phyloP scores from a whole-genome alignment of 352 stramenopile genomes.

The Stephanocyclus meneghinianus region DNA sequence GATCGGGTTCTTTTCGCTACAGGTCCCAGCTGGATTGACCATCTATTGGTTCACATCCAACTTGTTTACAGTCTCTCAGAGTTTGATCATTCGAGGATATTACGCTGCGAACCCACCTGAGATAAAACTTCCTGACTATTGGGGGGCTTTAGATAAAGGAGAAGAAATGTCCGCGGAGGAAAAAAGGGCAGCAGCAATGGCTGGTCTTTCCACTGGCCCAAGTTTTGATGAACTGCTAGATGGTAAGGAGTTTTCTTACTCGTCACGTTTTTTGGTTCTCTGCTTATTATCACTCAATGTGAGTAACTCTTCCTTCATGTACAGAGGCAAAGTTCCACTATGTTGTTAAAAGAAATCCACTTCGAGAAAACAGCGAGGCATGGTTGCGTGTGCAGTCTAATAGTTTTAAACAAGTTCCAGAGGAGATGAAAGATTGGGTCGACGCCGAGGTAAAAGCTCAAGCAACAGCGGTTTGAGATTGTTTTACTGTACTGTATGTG shows the following conservation, averaged over 20 bases:
- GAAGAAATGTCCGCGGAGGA: constrained; percentile 72
- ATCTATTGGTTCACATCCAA: constrained; percentile 84
- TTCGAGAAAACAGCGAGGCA: constrained; percentile 54
- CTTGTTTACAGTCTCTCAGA: constrained; percentile 75
- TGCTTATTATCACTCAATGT: not conserved
- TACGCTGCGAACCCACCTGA: constrained; percentile 76
- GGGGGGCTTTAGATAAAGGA: constrained; percentile 70
- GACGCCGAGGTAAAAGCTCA: constrained; percentile 19
- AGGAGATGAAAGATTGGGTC: constrained; percentile 52
- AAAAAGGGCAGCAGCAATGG: constrained; percentile 66
- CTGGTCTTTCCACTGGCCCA: constrained; percentile 66
- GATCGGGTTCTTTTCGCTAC: constrained; percentile 87
- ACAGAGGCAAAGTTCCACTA: constrained; percentile 64
- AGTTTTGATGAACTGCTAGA: constrained; percentile 63
- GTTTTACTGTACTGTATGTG: too few relatives aligned
- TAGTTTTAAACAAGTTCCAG: constrained; percentile 28
- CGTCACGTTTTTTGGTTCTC: not conserved
- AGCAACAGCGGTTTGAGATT: not conserved
- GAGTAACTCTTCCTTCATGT: not conserved
- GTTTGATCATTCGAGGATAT: constrained; percentile 67
- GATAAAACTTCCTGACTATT: constrained; percentile 82
- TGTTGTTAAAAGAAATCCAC: constrained; percentile 54
- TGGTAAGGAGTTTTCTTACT: not conserved
- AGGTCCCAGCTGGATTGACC: constrained; percentile 85
- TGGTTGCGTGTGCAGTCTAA: constrained; percentile 40